phyloP scores from a whole-genome alignment of 306 rosid genomes.

The Castanospermum australe region DNA sequence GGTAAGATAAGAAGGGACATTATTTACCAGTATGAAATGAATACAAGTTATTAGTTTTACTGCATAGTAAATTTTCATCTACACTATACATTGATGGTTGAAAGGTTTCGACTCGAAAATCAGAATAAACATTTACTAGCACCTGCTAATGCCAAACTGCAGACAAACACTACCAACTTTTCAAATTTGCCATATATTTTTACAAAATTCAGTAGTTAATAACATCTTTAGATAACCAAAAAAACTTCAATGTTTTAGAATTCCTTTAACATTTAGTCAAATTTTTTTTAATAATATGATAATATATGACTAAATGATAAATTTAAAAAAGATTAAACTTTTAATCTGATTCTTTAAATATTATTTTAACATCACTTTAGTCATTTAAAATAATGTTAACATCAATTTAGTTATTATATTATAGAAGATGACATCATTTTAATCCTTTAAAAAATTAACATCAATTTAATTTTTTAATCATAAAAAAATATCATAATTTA shows the following conservation, averaged over 20 bases:
- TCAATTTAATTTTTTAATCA: too few species aligned
- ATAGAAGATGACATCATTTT: too few species aligned
- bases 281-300: too few species aligned
- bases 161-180: not conserved
- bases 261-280: too few species aligned
- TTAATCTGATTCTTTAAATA: too few species aligned
- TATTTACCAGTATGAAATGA: not conserved
- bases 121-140: not conserved
- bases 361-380: too few species aligned
- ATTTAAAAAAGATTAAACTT: too few species aligned
- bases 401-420: too few species aligned
- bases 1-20: not conserved
- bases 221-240: not conserved
- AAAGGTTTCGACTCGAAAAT: not conserved
- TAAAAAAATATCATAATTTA: too few species aligned
- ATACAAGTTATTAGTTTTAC: not conserved
- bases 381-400: too few species aligned
- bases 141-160: not conserved
- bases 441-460: too few species aligned
- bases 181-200: not conserved
- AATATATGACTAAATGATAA: too few species aligned
- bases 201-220: not conserved
- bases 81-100: not conserved
- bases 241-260: not conserved
- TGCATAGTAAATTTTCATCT: not conserved